Evolutionary conservation across 2,329 filamentous ascomycete genomes (phyloP).

Genomic region (Apiospora arundinis): DNA sequence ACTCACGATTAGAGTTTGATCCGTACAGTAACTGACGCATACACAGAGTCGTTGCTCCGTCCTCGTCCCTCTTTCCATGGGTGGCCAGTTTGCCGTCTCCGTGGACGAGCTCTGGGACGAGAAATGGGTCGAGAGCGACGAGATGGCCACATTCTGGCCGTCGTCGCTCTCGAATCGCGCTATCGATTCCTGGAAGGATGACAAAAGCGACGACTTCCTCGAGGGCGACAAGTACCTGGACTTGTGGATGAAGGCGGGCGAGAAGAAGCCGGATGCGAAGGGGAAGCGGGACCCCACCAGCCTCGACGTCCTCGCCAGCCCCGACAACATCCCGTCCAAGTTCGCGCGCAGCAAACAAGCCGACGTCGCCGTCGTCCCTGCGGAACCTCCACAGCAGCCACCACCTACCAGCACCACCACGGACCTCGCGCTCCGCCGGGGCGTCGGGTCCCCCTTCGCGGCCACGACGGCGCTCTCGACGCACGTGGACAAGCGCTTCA

Average conservation of each 20-base stretch:
- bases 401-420: background rate
- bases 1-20: too few species aligned
- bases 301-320: background rate
- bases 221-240: background rate
- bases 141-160: background rate
- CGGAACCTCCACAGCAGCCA: too few species aligned
- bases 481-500: background rate
- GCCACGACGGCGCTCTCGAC: too few species aligned
- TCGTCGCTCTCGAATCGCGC: background rate
- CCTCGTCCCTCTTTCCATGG: background rate
- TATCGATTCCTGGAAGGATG: background rate
- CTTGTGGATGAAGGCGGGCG: background rate
- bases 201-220: background rate
- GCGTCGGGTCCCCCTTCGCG: too few species aligned
- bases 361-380: background rate
- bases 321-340: background rate
- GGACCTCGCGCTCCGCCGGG: background rate
- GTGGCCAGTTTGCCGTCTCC: background rate
- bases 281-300: background rate
- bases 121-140: background rate
- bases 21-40: too few species aligned
- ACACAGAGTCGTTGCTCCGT: background rate
- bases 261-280: background rate
- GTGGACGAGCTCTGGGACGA: background rate
- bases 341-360: background rate